Conservation (phyloP, 139 green algal genomes). For the Closterium sp. region DNA sequence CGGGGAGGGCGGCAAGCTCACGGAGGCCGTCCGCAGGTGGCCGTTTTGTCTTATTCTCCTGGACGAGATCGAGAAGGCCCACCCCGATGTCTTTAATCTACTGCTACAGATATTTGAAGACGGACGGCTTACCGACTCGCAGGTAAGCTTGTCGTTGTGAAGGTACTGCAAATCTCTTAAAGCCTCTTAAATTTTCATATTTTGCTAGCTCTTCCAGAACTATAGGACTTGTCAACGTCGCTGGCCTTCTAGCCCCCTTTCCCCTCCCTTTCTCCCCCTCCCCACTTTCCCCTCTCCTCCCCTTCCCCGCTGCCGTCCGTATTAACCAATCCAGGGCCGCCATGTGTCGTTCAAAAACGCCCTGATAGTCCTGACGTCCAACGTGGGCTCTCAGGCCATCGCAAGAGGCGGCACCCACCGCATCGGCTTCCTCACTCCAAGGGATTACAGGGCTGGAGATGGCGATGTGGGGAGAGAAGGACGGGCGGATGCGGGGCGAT, state of each 20-base stretch:
- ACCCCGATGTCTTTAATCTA: conserved; percentile 98
- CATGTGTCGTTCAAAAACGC: conserved; percentile 77
- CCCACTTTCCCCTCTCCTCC: neutral
- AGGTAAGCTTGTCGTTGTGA: too few relatives aligned
- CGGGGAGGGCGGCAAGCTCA: conserved; percentile 75
- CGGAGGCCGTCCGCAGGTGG: conserved; percentile 74
- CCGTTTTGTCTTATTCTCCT: conserved; percentile 89
- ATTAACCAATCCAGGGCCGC: conserved; percentile 58
- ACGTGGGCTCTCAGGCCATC: conserved; percentile 77
- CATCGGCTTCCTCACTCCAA: conserved; percentile 68
- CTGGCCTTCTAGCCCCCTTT: too few relatives aligned
- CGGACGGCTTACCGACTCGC: conserved; percentile 83
- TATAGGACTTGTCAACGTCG: too few relatives aligned
- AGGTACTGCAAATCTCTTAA: conserved; percentile 93
- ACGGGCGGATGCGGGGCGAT: conserved; percentile 38
- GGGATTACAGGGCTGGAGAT: conserved; percentile 34
- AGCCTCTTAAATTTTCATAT: too few relatives aligned
- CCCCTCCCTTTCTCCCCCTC: too few relatives aligned
- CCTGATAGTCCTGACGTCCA: conserved; percentile 79
- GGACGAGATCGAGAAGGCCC: conserved; percentile 98
- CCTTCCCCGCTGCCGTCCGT: too few relatives aligned
- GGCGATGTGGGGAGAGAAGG: neutral
- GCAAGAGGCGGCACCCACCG: conserved; percentile 58
- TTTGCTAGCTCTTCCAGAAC: too few relatives aligned
- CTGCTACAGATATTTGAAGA: conserved; percentile 97